phyloP scores from a whole-genome alignment of 2,329 filamentous ascomycete species.

The Colletotrichum kahawae region DNA sequence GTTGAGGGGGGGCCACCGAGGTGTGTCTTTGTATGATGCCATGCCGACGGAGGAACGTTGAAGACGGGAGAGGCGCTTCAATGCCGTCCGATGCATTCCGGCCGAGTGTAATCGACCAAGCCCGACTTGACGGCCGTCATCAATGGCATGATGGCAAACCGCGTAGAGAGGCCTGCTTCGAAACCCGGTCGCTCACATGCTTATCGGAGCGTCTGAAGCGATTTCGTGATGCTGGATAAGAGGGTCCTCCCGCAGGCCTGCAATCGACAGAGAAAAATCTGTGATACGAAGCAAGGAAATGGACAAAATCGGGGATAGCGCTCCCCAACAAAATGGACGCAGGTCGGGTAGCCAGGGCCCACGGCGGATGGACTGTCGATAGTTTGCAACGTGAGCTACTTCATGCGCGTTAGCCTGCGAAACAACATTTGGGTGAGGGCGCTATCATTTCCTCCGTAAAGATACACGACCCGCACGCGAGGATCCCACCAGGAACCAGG shows the following conservation, averaged over 20 bases:
- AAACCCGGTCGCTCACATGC: background rate
- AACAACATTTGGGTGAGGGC: fast-evolving
- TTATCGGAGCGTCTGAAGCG: background rate
- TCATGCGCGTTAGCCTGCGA: background rate
- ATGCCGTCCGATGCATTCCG: background rate
- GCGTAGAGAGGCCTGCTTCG: background rate
- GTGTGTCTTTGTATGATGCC: background rate
- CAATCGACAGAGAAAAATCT: background rate
- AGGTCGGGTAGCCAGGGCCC: slow-evolving; percentile 8
- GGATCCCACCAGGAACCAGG: slow-evolving; percentile 5
- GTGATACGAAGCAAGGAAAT: background rate
- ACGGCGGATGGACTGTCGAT: slow-evolving; percentile 6
- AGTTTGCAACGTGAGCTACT: slow-evolving; percentile 1
- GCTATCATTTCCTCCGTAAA: background rate
- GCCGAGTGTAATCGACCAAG: background rate
- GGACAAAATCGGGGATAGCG: slow-evolving; percentile 6
- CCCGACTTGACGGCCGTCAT: background rate
- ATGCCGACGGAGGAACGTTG: background rate
- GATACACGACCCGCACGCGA: background rate
- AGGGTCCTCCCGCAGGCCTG: background rate
- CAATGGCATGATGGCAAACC: background rate
- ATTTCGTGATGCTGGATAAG: background rate
- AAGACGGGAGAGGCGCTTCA: background rate
- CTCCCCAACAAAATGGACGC: slow-evolving; percentile 21
- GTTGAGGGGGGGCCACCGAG: background rate